phyloP scores from a whole-genome alignment of 805 yeast species.

The Saturnispora sanitii region DNA sequence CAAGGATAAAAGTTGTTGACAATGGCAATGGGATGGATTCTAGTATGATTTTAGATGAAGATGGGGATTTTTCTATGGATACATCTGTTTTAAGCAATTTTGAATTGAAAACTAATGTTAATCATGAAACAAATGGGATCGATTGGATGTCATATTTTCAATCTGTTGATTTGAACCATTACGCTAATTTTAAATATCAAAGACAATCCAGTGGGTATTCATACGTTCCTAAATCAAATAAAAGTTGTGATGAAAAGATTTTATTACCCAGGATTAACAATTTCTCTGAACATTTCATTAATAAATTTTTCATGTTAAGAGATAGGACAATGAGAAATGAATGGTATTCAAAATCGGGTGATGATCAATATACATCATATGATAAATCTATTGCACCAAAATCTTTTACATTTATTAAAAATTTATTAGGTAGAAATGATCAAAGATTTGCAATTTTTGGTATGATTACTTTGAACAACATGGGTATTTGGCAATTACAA shows the following conservation, averaged over 20 bases:
- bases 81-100: not conserved
- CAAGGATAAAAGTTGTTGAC: constrained; percentile 6
- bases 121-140: constrained; percentile 18
- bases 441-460: constrained; percentile 72
- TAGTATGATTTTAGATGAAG: constrained; percentile 6
- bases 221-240: constrained; percentile 14
- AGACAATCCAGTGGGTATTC: constrained; percentile 51
- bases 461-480: constrained; percentile 48
- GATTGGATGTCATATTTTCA: constrained; percentile 70
- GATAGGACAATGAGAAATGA: constrained; percentile 75
- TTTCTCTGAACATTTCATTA: constrained; percentile 35
- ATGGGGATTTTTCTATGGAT: constrained; percentile 8
- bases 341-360: constrained; percentile 8
- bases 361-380: not conserved
- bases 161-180: constrained; percentile 52
- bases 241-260: not conserved
- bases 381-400: constrained; percentile 9
- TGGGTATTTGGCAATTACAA: constrained; percentile 67
- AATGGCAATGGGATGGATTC: constrained; percentile 10
- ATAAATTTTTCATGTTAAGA: constrained; percentile 51
- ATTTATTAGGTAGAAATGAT: constrained; percentile 78
- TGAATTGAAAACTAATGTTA: constrained; percentile 1
- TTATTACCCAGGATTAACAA: constrained; percentile 17
- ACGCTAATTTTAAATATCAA: constrained; percentile 59
- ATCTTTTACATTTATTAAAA: constrained; percentile 64